Evolutionary conservation across 306 rosid species (phyloP).

Genomic region (Acacia confusa): DNA sequence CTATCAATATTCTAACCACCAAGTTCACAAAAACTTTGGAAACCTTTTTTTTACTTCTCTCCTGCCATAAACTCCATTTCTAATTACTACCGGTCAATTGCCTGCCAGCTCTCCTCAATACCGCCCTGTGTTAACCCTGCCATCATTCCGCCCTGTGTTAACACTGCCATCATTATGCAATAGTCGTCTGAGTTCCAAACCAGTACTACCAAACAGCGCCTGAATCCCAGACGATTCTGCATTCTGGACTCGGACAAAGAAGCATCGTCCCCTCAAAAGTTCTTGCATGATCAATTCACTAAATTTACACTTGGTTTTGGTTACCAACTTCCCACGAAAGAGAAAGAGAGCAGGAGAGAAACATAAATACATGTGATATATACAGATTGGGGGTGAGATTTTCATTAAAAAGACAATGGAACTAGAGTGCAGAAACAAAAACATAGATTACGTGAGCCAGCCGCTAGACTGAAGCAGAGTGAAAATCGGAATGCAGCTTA

Average conservation of each 20-base stretch:
- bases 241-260: neutral
- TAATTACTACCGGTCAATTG: neutral
- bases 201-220: neutral
- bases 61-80: slow-evolving; percentile 5
- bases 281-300: neutral
- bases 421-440: neutral
- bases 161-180: slow-evolving; percentile 6
- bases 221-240: neutral
- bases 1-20: neutral
- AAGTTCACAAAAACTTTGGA: neutral
- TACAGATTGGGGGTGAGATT: neutral
- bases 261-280: neutral
- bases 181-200: neutral
- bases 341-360: neutral
- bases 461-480: neutral
- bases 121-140: neutral
- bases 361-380: neutral
- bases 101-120: slow-evolving; percentile 20
- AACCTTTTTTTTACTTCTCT: neutral
- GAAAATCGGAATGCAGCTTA: neutral
- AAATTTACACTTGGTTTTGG: neutral
- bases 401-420: neutral
- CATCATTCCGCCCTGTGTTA: neutral
- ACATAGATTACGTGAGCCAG: no score
- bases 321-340: neutral